Base-by-base conservation (phyloP, 1,284 basidiomycete genomes). In the Acaromyces ingoldii region DNA sequence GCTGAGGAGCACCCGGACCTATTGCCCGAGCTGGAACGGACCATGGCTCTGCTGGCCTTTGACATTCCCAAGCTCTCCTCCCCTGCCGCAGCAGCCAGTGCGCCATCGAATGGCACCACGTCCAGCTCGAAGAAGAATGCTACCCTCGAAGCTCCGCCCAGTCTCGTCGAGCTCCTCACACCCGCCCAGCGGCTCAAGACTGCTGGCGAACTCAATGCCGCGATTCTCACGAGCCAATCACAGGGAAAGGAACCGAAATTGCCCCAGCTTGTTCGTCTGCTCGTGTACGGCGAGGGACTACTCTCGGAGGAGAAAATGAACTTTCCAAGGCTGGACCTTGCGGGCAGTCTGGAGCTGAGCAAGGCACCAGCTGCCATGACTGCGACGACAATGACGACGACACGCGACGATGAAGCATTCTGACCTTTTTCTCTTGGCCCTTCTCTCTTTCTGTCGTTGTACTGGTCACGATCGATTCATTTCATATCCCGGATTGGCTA, bases 1-100 rank as follows among this genome's bases (percentile, higher is more conserved):
- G 93, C 91, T 1, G 90, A 96, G 68, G 90, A 96, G 79, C 88
- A 87, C 53, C 91, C 91, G 0, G 88, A 95, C 70, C 95, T 95
- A 75, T 80, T 98, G 22, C 79, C 83, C 13, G 92, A 97, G 71
- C 80, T 98, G 30, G 93, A 98, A 77, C 82, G 86, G 44, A 95
- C 92, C 17, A 97, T 98, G 91, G 89, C 91, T 21, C 77, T 98
- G 39, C 80, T 98, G 6, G 92, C 91, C 6, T 97, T 96, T 76
- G 88, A 90, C 38, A 43, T 65, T 24, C 59, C 60, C 28, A 58
- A 56, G 17, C 42, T 51, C 2, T 29, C 45, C 0, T 52, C 17
- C 9, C 17, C 6, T n/a, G 44, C 44, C 19, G 29, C 47, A 2
- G 6, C 50, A 1, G 40, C 58, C n/a, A 37, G 49, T 3, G 51